Evolutionary conservation across 176 grass and related monocot species (phyloP).

Genomic region (Cenchrus purpureus): DNA sequence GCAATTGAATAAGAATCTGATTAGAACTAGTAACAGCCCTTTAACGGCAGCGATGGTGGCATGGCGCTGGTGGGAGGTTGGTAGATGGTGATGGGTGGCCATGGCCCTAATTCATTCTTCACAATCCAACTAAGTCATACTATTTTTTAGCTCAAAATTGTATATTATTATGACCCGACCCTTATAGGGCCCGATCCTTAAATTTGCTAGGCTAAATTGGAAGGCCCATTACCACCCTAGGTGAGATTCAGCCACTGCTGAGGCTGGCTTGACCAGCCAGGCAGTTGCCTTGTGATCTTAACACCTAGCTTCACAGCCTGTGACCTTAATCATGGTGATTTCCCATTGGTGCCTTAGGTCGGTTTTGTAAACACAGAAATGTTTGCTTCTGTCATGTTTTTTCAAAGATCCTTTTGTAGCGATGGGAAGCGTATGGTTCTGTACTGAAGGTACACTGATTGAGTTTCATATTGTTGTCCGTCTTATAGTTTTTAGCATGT

Average conservation of each 20-base stretch:
- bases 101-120: no score
- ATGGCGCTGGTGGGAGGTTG: neutral
- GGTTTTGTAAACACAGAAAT: neutral
- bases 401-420: neutral
- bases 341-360: neutral
- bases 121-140: no score
- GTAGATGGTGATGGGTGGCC: neutral
- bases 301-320: neutral
- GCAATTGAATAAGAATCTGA: neutral
- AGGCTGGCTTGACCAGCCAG: neutral
- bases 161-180: no score
- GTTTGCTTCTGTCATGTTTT: neutral
- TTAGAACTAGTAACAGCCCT: neutral
- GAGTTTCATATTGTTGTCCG: neutral
- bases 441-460: neutral
- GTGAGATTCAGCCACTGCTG: neutral
- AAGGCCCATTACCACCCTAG: no score
- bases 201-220: no score
- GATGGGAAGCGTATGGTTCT: constrained; percentile 6
- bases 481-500: constrained; percentile 1
- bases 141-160: no score
- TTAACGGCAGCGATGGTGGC: neutral
- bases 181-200: no score
- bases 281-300: neutral
- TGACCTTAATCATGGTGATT: no score